Evolutionary conservation across 2,329 filamentous ascomycete genomes (phyloP).

Genomic region (Aspergillus aculeatus): DNA sequence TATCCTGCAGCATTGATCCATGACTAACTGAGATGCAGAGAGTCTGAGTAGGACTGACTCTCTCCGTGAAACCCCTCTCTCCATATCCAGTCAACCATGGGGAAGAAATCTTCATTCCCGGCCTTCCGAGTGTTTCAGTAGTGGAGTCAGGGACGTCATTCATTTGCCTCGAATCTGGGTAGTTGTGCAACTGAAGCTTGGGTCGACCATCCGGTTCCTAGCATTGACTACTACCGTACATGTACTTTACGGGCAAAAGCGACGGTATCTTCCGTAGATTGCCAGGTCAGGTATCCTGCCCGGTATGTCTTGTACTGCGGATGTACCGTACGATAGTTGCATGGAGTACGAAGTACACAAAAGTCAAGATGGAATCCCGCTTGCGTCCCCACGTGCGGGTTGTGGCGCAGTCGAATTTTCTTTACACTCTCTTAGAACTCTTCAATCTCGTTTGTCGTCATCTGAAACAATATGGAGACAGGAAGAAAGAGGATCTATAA

Average conservation of each 20-base stretch:
- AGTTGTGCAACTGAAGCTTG: too few relatives aligned
- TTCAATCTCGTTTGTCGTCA: not conserved
- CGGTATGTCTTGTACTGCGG: not conserved
- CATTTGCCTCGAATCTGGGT: not conserved
- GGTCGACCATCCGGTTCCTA: conserved; percentile 3
- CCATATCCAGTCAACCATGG: not conserved
- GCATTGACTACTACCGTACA: not conserved
- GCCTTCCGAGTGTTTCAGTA: conserved; percentile 7
- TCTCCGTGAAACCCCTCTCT: conserved; percentile 1
- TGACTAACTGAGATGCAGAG: not conserved
- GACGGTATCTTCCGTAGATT: not conserved
- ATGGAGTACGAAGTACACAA: not conserved
- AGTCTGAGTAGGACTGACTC: not conserved
- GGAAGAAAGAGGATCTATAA: not conserved
- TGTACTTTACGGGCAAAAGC: not conserved
- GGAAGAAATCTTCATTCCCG: not conserved
- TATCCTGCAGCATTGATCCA: not conserved
- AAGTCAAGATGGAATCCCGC: not conserved
- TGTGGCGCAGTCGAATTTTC: conserved; percentile 10
- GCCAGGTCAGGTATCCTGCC: not conserved
- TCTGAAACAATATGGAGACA: not conserved
- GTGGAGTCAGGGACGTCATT: conserved; percentile 8
- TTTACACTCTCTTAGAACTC: not conserved
- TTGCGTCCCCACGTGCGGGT: conserved; percentile 3
- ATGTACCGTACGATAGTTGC: not conserved